These are phyloP conservation scores for Scheffersomyces stambukii DNA, from an alignment of 1,139 yeast genomes.

Conservation along the genomic window DNA sequence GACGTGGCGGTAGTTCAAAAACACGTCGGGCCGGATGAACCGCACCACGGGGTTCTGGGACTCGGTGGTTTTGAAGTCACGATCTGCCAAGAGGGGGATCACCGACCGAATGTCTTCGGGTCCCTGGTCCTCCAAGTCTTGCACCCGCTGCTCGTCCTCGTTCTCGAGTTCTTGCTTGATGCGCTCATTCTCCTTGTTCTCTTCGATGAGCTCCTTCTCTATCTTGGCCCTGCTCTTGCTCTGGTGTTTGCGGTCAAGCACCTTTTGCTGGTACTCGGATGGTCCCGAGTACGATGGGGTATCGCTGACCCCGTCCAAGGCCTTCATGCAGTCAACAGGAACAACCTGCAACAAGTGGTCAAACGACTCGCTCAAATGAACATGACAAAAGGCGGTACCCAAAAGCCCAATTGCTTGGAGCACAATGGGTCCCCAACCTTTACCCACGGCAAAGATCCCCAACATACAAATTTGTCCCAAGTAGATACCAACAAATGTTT, in stretches of 20 bases:
- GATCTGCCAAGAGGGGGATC: conserved; percentile 53
- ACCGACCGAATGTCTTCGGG: conserved; percentile 13
- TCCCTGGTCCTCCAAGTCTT: conserved; percentile 20
- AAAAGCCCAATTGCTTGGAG: conserved; percentile 64
- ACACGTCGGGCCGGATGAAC: conserved; percentile 65
- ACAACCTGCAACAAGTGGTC: conserved; percentile 53
- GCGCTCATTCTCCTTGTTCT: conserved; percentile 15
- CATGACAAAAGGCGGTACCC: conserved; percentile 64
- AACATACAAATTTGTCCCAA: conserved; percentile 80
- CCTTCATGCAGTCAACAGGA: conserved; percentile 67
- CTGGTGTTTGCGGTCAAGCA: conserved; percentile 20
- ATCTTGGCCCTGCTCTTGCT: conserved; percentile 6
- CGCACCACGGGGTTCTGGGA: conserved; percentile 33
- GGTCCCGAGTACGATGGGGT: conserved; percentile 51
- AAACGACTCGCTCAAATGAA: conserved; percentile 59
- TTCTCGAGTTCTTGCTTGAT: conserved; percentile 3
- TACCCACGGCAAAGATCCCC: conserved; percentile 84
- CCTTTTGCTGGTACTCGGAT: conserved; percentile 33
- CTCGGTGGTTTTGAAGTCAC: conserved; percentile 33
- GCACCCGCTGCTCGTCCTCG: conserved; percentile 12
- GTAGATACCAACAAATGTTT: conserved; percentile 83
- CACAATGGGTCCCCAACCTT: conserved; percentile 92
- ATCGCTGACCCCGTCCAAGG: conserved; percentile 63
- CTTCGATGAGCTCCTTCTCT: conserved; percentile 12
- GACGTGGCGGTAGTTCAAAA: conserved; percentile 51